Evolutionary conservation across 352 stramenopile species (phyloP).

Genomic region (Globisporangium lucens): DNA sequence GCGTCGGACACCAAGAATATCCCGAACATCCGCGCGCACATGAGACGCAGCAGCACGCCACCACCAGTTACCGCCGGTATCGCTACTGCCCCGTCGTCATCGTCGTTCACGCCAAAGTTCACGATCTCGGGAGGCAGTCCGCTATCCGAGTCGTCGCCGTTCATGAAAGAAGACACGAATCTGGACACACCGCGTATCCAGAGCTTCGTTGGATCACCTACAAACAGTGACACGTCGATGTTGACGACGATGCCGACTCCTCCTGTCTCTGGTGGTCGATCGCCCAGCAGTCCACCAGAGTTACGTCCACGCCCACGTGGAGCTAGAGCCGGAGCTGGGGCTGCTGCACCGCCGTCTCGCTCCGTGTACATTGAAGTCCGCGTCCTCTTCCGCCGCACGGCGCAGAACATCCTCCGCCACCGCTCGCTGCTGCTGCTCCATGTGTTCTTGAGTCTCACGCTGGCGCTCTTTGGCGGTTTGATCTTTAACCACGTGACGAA

Average conservation of each 20-base stretch:
- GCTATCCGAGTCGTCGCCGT: conserved; percentile 47
- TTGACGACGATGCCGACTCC: conserved; percentile 17
- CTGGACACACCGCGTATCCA: conserved; percentile 46
- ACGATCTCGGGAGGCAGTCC: conserved; percentile 29
- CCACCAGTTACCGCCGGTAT: neutral
- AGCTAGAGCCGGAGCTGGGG: neutral
- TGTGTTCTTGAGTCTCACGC: conserved; percentile 47
- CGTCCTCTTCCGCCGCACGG: conserved; percentile 46
- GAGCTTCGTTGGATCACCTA: conserved; percentile 31
- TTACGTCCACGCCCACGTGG: conserved; percentile 4
- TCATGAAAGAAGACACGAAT: conserved; percentile 45
- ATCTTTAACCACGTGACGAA: conserved; percentile 85
- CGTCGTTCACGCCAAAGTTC: conserved; percentile 23
- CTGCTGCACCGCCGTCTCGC: conserved; percentile 19
- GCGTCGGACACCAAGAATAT: conserved; percentile 64
- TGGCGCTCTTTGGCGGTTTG: conserved; percentile 62
- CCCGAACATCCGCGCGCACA: conserved; percentile 45
- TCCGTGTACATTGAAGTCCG: conserved; percentile 61
- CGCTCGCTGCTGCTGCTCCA: conserved; percentile 70
- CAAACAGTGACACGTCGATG: neutral
- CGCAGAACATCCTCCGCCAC: conserved; percentile 71
- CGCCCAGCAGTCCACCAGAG: conserved; percentile 24
- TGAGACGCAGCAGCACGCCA: conserved; percentile 34
- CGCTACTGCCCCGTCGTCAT: neutral
- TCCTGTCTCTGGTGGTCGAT: conserved; percentile 16